Percentiles rank a stretch among this genome's conserved stretches.
These are phyloP conservation scores for Dichotomocladium elegans DNA, from an alignment of 371 early-diverging fungal genomes.

Conservation along the genomic window DNA sequence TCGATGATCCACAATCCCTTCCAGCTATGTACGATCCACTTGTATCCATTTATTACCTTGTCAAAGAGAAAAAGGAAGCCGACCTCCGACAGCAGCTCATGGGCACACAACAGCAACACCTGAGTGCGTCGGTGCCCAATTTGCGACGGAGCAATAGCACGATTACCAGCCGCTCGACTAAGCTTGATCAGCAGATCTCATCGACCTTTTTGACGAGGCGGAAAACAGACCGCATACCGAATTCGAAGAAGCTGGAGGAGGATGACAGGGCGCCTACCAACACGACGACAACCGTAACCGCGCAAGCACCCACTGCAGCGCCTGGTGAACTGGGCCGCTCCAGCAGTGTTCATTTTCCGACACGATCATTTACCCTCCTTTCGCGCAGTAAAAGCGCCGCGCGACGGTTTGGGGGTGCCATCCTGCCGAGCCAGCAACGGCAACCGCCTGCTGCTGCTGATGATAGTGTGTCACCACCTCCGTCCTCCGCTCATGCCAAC, in stretches of 20 bases:
- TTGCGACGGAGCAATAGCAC: constrained; percentile 16
- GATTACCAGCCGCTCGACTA: background rate
- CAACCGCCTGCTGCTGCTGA: constrained; percentile 4
- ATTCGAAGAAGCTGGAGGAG: constrained; percentile 4
- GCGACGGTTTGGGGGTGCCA: constrained; percentile 10
- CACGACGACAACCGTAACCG: background rate
- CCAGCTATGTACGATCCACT: constrained; percentile 63
- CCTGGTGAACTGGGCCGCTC: no score
- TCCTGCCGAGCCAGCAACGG: constrained; percentile 4
- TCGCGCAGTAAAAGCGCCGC: constrained; percentile 23
- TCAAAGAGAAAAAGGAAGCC: constrained; percentile 61
- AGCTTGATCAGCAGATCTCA: background rate
- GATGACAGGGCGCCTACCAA: background rate
- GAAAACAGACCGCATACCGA: constrained; percentile 18
- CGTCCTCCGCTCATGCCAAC: background rate
- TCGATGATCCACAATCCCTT: constrained; percentile 36
- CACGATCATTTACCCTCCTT: constrained; percentile 7
- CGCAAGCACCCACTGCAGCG: background rate
- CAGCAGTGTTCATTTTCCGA: constrained; percentile 1
- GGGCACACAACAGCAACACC: constrained; percentile 8
- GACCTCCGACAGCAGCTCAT: constrained; percentile 25
- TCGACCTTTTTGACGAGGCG: constrained; percentile 10
- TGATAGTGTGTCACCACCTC: constrained; percentile 7
- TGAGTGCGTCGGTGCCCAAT: constrained; percentile 11
- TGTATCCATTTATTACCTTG: constrained; percentile 84